Conservation (phyloP, 768 basidiomycete genomes). For the Lenzites betulinus region DNA sequence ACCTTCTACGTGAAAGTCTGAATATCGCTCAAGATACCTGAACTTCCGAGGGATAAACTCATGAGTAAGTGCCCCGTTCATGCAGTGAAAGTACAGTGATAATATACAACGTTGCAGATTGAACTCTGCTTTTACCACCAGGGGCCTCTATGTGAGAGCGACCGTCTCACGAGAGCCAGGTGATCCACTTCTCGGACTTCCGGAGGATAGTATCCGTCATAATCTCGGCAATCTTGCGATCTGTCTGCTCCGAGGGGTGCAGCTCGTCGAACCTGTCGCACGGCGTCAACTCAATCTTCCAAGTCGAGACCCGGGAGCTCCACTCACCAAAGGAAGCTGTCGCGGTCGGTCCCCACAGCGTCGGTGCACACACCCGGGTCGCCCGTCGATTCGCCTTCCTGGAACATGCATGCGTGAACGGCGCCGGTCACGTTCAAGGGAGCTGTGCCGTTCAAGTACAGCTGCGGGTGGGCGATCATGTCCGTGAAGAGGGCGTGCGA, state of each 20-base stretch:
- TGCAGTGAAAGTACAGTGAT: too few relatives aligned
- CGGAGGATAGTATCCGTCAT: constrained; percentile 50
- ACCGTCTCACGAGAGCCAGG: constrained; percentile 40
- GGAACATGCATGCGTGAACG: constrained; percentile 49
- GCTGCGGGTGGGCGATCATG: constrained; percentile 51
- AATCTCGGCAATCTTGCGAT: constrained; percentile 53
- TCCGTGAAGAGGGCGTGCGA: constrained; percentile 62
- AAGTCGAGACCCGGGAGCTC: neutral
- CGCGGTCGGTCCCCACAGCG: constrained; percentile 45
- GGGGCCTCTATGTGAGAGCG: neutral
- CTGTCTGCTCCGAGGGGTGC: constrained; percentile 61
- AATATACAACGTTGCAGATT: neutral
- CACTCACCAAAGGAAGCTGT: constrained; percentile 58
- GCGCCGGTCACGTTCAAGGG: constrained; percentile 60
- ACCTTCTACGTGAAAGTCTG: too few relatives aligned
- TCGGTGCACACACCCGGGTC: constrained; percentile 37
- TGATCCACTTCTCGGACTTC: constrained; percentile 46
- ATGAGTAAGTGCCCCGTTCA: too few relatives aligned
- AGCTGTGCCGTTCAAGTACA: constrained; percentile 65
- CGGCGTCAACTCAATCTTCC: neutral
- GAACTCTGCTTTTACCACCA: neutral
- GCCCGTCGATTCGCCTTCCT: constrained; percentile 34
- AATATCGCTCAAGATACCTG: too few relatives aligned
- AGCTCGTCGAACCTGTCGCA: constrained; percentile 51
- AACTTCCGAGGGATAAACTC: too few relatives aligned